Base-by-base conservation (phyloP, 257 asterid genomes). In the Agastache rugosa region DNA sequence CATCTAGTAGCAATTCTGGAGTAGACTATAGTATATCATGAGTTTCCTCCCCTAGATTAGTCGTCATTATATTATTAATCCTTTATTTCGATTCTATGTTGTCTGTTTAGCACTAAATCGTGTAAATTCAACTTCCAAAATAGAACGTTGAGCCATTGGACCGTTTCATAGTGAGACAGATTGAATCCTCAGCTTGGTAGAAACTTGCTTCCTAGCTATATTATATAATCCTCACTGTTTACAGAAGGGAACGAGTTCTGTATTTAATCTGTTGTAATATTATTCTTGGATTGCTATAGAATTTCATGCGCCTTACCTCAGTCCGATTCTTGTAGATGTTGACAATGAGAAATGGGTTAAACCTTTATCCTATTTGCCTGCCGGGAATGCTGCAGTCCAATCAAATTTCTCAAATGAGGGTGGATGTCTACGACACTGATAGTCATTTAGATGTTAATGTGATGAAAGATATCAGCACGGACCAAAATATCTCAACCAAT, bases 261-360 rank as follows among this genome's bases (percentile, higher is more conserved):
- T 35, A 17, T 37, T 37, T 37, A 8, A 8, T 39, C 11, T 39
- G 12, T 39, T 39, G 12, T 39, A 1, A 39, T 39, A 39, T 39
- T 39, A 39, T 39, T 8, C 44, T 9, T 39, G 44, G 44, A 39
- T 60, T 69, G 45, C 47, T 20, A 11, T 63, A 4, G 2, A 20
- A 17, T 53, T 15, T 12, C 54, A 47, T 19, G 71, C 31, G 20
- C 3, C 71, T 69, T 42, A 71, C 25, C 29, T 20, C 6, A 3
- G 22, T 79, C 60, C 44, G 9, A 69, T 66, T 63, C 14, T 29
- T 73, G 72, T 73, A 92, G 97, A 81, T 87, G 88, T 72, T 92
- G 74, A 92, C 95, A 6, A 77, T 87, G 88, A 81, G 93, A 78
- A 92, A 90, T 16, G 97, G 95, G 65, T 83, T 84, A 61, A 88